These are phyloP conservation scores for Ambrosia hybrid DNA, from an alignment of 140 eudicot species.

Conservation along the genomic window DNA sequence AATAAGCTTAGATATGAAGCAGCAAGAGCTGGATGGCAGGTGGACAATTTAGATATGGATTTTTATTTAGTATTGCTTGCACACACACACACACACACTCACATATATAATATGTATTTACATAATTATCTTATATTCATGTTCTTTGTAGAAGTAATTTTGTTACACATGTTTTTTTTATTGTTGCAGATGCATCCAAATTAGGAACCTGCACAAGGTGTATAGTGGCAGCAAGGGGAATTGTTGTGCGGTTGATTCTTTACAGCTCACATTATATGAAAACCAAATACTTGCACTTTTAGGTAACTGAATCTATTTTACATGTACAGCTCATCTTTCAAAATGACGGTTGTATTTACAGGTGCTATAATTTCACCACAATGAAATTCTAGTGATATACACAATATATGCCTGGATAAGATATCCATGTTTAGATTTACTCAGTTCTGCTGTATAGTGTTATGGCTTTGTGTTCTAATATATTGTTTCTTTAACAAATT, in stretches of 20 bases:
- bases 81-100: no score
- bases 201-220: slow-evolving; percentile 80
- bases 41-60: slow-evolving; percentile 29
- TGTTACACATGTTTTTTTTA: neutral
- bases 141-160: slow-evolving; percentile 4
- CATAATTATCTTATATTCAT: neutral
- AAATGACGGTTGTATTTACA: no score
- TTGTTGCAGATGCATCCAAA: slow-evolving; percentile 83
- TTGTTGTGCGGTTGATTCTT: slow-evolving; percentile 91
- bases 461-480: neutral
- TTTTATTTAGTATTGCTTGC: neutral
- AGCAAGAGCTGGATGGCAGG: slow-evolving; percentile 96
- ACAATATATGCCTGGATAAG: slow-evolving; percentile 11
- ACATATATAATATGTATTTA: neutral
- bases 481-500: neutral
- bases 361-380: no score
- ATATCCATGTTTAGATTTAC: slow-evolving; percentile 16
- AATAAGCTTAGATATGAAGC: slow-evolving; percentile 93
- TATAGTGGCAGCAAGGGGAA: slow-evolving; percentile 75
- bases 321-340: neutral
- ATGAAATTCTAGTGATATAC: neutral
- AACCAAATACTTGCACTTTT: slow-evolving; percentile 96
- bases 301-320: slow-evolving; percentile 49
- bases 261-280: slow-evolving; percentile 86
- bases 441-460: slow-evolving; percentile 10